A percentile compares a stretch with the other conserved stretches of the same genome.
These are phyloP conservation scores for Blastomyces parvus DNA, from an alignment of 2,329 filamentous ascomycete genomes.

Conservation along the genomic window DNA sequence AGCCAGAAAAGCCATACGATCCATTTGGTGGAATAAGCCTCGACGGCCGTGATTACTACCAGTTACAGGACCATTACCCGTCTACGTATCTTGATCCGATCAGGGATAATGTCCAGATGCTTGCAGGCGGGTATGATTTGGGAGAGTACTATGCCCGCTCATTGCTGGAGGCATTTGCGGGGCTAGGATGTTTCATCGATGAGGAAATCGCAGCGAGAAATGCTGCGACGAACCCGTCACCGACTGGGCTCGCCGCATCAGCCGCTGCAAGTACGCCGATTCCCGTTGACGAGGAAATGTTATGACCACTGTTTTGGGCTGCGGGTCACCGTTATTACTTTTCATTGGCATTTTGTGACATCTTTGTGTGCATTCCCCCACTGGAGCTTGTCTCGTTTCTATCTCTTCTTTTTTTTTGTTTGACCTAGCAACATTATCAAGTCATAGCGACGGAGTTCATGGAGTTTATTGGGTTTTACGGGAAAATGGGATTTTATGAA, in stretches of 20 bases:
- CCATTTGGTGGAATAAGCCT: conserved; percentile 66
- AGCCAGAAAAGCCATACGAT: conserved; percentile 70
- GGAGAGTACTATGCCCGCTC: conserved; percentile 72
- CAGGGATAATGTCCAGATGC: conserved; percentile 55
- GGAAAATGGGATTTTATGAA: background rate
- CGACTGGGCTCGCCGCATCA: conserved; percentile 25
- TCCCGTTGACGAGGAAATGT: conserved; percentile 9
- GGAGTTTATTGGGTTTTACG: background rate
- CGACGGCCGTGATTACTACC: conserved; percentile 60
- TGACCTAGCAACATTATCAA: background rate
- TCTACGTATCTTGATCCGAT: conserved; percentile 63
- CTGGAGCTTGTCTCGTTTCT: background rate
- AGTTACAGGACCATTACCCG: conserved; percentile 59
- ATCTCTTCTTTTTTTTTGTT: background rate
- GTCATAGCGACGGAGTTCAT: conserved; percentile 10
- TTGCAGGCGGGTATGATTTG: conserved; percentile 74
- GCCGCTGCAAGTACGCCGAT: conserved; percentile 15
- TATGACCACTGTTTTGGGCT: background rate
- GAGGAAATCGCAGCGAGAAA: conserved; percentile 49
- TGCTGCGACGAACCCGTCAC: conserved; percentile 18
- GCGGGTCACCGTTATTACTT: background rate
- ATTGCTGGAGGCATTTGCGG: conserved; percentile 81
- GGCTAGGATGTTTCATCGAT: conserved; percentile 74
- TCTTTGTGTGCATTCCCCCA: background rate
- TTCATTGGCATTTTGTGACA: background rate